Evolutionary conservation across 2,329 filamentous ascomycete species (phyloP).

Genomic region (Cordyceps pruinosa): DNA sequence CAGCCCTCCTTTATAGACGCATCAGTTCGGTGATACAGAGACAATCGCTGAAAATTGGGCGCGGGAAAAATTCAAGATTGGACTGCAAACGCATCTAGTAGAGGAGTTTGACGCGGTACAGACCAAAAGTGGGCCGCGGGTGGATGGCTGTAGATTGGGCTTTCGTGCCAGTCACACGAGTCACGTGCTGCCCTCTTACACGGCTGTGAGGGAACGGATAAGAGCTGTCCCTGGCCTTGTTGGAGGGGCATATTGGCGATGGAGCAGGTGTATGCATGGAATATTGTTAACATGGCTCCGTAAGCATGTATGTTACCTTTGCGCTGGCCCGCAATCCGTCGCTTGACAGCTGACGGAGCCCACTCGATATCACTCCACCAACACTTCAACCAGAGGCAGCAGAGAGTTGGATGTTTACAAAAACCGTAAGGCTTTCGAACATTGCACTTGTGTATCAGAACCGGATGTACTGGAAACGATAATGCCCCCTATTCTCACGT

Average conservation of each 20-base stretch:
- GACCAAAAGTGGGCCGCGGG: constrained; percentile 6
- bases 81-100: constrained; percentile 3
- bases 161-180: background rate
- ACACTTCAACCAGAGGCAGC: too few relatives aligned
- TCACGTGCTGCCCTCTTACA: constrained; percentile 9
- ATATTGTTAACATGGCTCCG: background rate
- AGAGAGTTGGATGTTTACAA: too few relatives aligned
- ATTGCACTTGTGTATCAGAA: background rate
- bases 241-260: background rate
- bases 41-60: background rate
- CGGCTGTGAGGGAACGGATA: background rate
- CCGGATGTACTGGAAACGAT: background rate
- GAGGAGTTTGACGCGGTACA: constrained; percentile 14
- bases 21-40: constrained; percentile 5
- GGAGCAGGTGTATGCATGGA: background rate
- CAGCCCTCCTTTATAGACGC: background rate
- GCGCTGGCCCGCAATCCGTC: background rate
- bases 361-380: background rate
- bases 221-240: background rate
- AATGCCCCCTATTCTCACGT: background rate
- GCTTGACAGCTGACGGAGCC: background rate
- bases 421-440: background rate
- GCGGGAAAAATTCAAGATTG: background rate
- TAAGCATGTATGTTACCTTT: background rate
- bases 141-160: constrained; percentile 2